Conservation (phyloP, 257 asterid genomes). For the Solanum virginianum region DNA sequence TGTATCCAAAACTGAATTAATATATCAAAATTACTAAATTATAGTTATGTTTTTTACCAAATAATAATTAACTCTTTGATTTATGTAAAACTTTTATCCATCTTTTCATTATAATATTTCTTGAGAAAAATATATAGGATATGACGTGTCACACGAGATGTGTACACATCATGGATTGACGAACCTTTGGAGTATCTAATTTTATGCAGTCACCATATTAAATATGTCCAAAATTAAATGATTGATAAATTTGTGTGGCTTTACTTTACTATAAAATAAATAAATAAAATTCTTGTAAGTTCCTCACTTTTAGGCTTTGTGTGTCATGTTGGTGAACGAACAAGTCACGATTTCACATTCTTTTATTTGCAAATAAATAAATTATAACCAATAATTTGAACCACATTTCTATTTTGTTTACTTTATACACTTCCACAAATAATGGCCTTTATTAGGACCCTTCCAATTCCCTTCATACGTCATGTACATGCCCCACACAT, state of each 20-base stretch:
- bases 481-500: neutral
- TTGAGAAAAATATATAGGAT: too few species aligned
- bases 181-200: too few species aligned
- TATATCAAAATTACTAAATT: too few species aligned
- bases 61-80: too few species aligned
- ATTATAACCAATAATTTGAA: slow-evolving; percentile 23
- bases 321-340: slow-evolving; percentile 31
- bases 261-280: too few species aligned
- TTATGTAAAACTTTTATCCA: too few species aligned
- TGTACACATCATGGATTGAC: neutral
- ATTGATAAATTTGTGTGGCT: too few species aligned
- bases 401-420: neutral
- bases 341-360: slow-evolving; percentile 37
- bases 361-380: neutral
- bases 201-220: too few species aligned
- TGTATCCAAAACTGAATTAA: too few species aligned
- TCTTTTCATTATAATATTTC: too few species aligned
- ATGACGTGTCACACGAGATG: neutral
- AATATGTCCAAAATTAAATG: too few species aligned
- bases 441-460: slow-evolving; percentile 2
- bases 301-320: slow-evolving; percentile 8
- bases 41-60: too few species aligned
- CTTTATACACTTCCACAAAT: slow-evolving; percentile 16
- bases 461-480: neutral
- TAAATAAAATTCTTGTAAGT: neutral